Percentiles rank a stretch among this genome's conserved stretches.
Evolutionary conservation across 208 protist species (phyloP).

Genomic region (Spironucleus salmonicida): DNA sequence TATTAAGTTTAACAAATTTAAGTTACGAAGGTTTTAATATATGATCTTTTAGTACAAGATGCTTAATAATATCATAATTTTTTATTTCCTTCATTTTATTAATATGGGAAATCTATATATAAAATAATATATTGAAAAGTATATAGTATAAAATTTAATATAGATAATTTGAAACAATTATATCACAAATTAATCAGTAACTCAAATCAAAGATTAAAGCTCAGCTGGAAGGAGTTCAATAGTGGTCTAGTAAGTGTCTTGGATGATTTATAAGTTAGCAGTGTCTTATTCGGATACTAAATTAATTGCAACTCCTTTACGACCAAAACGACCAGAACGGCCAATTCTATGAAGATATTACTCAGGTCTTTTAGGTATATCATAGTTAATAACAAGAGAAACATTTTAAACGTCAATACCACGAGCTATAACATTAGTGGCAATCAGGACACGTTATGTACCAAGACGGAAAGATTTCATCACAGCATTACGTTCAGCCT

Average conservation of each 20-base stretch:
- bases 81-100: not conserved
- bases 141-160: slow-evolving; percentile 14
- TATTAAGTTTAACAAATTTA: slow-evolving; percentile 6
- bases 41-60: not conserved
- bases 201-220: slow-evolving; percentile 10
- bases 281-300: slow-evolving; percentile 90
- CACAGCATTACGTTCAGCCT: slow-evolving; percentile 84
- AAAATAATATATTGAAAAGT: slow-evolving; percentile 12
- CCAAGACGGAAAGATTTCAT: slow-evolving; percentile 90
- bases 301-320: slow-evolving; percentile 99
- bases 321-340: slow-evolving; percentile 91
- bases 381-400: slow-evolving; percentile 99
- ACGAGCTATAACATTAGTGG: slow-evolving; percentile 91
- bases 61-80: slow-evolving; percentile 11
- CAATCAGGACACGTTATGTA: slow-evolving; percentile 84
- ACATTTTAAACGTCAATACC: slow-evolving; percentile 99
- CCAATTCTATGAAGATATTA: slow-evolving; percentile 97
- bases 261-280: slow-evolving; percentile 78
- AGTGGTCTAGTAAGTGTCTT: slow-evolving; percentile 92
- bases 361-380: slow-evolving; percentile 92
- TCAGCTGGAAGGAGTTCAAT: slow-evolving; percentile 89
- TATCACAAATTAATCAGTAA: slow-evolving; percentile 8
- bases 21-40: slow-evolving; percentile 1
- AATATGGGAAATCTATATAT: slow-evolving; percentile 2
- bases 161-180: not conserved